Evolutionary conservation across 495 filamentous ascomycete genomes (phyloP), one percentile per base, ranked within the genome.

Genomic region (Oidiodendron maius): DNA sequence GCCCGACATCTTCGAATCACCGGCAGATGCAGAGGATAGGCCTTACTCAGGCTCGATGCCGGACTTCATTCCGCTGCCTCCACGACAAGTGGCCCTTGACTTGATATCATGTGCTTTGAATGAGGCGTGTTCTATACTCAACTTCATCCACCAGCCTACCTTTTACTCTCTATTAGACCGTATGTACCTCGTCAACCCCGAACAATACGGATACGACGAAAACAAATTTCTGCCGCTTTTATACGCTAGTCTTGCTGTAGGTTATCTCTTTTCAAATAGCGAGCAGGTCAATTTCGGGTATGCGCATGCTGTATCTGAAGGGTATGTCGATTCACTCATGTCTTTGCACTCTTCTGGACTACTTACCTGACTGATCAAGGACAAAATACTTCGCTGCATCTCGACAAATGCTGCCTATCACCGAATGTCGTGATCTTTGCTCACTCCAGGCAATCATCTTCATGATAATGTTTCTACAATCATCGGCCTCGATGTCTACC

Each of bases 381-480:
- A 83, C 79, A 57, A 79, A 80, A 66, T 87, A 80, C 59, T 87
- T 84, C 68, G 76, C 70, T 55, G 76, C 80, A 18, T 75, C 81
- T 13, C 81, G 82, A n/a, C 75, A 78, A 53, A 64, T 88, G 51
- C 63, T 87, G 47, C 81, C 86, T 53, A 78, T 87, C 44, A 86
- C 83, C 2, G 83, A 87, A 54, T 86, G 83, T 52, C 71, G 82
- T 46, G 84, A 87, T 59, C 62, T 88, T 24, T 69, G 61, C 22
- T 82, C 82, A 10, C 65, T 89, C 8, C 84, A 89, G 60, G 76
- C 82, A 0, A 74, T 88, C 20, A 68, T 86, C 34, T 84, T 82
- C 64, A 86, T 88, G 82, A 76, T 86, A 23, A 65, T 87, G 2
- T 89, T 86, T 61, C 68, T 89, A 0, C 84, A 89, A 44, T 86